Evolutionary conservation across 208 protist species (phyloP), one percentile per base, ranked within the genome.

Genomic region (Phytomonas sp.): DNA sequence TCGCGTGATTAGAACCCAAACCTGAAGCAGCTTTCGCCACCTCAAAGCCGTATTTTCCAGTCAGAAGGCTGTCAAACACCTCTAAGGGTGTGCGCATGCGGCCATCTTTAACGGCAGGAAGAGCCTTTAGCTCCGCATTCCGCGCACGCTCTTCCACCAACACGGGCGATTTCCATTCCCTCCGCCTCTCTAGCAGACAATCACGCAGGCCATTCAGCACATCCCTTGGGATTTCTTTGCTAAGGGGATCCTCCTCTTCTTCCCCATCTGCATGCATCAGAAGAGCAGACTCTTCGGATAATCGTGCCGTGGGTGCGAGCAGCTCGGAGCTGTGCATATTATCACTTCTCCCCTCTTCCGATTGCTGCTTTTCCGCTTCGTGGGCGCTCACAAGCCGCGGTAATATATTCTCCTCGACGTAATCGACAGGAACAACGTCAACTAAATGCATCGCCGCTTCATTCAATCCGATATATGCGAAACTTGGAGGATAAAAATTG

Each of bases 181-280:
- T 73, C 40, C 72, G 69, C 34, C 77, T 69, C 66, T 82, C 82
- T 46, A 88, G 68, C 63, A 93, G 68, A 46, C 76, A 66, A 9
- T 91, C 85, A 30, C 84, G 74, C 65, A 91, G 73, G 9, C 80
- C 78, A 56, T 75, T 66, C 62, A 94, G 72, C 11, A 80, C 79
- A 56, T 94, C 88, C 29, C 67, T 74, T 0, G 83, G 62, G 36
- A 92, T 74, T 30, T 82, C 51, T 17, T 82, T 81, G 64, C 76
- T 78, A 67, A 94, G 85, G 56, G 82, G 79, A 62, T 94, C 88
- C 71, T 92, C 85, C 28, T 89, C 82, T 68, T 94, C 88, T 17
- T 65, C 75, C 51, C 1, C 23, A 56, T 56, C 20, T 26, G 46
- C 46, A 26, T 11, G 13, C 13, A 56, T 26, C 20, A 26, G 17